These are phyloP conservation scores for Teunomyces atbi DNA, from an alignment of 805 yeast genomes.

Conservation along the genomic window DNA sequence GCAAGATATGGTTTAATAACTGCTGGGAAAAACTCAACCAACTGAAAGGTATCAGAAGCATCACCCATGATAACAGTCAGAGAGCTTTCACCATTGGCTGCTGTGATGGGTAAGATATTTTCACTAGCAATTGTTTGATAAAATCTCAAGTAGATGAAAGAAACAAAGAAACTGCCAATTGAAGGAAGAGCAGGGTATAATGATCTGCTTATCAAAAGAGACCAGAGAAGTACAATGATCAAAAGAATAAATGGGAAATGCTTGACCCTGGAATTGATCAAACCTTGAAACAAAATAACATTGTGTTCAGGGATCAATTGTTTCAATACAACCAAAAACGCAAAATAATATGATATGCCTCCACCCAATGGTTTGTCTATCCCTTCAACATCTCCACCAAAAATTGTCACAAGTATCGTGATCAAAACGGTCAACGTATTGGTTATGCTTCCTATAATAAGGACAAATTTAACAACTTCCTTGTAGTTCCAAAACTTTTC, in stretches of 20 bases:
- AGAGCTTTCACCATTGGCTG: slow-evolving; percentile 22
- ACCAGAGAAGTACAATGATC: slow-evolving; percentile 33
- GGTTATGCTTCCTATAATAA: slow-evolving; percentile 55
- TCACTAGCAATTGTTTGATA: slow-evolving; percentile 58
- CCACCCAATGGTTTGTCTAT: slow-evolving; percentile 50
- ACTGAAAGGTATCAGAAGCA: slow-evolving; percentile 84
- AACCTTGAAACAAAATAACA: slow-evolving; percentile 45
- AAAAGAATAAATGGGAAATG: slow-evolving; percentile 55
- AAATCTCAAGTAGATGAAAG: slow-evolving; percentile 80
- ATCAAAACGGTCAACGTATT: slow-evolving; percentile 51
- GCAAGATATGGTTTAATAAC: slow-evolving; percentile 49
- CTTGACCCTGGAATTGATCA: slow-evolving; percentile 52
- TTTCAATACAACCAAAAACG: slow-evolving; percentile 56
- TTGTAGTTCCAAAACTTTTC: slow-evolving; percentile 51
- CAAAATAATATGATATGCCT: slow-evolving; percentile 51
- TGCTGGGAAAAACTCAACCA: slow-evolving; percentile 82
- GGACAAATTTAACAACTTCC: slow-evolving; percentile 50
- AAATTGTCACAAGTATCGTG: slow-evolving; percentile 36
- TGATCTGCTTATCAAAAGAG: slow-evolving; percentile 28
- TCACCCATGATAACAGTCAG: slow-evolving; percentile 60
- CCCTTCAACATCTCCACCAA: slow-evolving; percentile 31
- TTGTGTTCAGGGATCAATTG: slow-evolving; percentile 60
- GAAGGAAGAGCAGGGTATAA: slow-evolving; percentile 57
- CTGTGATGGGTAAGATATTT: slow-evolving; percentile 50
- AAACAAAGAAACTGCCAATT: slow-evolving; percentile 55